Evolutionary conservation across 2,329 filamentous ascomycete genomes (phyloP).

Genomic region (Fusarium pseudonygamai): DNA sequence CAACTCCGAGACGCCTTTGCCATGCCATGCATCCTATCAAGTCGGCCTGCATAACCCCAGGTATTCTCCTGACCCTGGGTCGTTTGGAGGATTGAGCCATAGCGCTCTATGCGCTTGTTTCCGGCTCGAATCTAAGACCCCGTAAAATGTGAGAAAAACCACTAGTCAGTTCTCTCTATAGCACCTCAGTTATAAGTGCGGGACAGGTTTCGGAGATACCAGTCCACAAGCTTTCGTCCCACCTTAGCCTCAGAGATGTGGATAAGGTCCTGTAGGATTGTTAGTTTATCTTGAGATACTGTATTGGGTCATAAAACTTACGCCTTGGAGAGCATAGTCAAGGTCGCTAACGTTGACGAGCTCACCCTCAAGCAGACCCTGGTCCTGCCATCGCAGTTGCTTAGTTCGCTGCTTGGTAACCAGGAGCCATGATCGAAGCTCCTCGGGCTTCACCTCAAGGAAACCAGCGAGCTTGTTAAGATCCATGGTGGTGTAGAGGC

Average conservation of each 20-base stretch:
- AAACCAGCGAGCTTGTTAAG: slow-evolving; percentile 97
- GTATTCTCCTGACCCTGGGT: slow-evolving; percentile 35
- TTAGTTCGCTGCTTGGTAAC: slow-evolving; percentile 99
- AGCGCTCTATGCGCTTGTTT: slow-evolving; percentile 5
- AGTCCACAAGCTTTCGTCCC: slow-evolving; percentile 95
- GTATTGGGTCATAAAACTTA: slow-evolving; percentile 59
- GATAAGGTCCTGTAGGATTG: slow-evolving; percentile 78
- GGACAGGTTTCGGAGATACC: slow-evolving; percentile 97
- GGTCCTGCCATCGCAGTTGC: slow-evolving; percentile 91
- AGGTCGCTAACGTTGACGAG: slow-evolving; percentile 93
- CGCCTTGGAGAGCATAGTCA: slow-evolving; percentile 95
- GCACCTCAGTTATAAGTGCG: slow-evolving; percentile 78
- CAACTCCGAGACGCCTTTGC: slow-evolving; percentile 56
- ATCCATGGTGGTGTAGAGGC: slow-evolving; percentile 99
- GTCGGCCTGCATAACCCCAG: slow-evolving; percentile 47
- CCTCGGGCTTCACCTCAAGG: slow-evolving; percentile 95
- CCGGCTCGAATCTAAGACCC: slow-evolving; percentile 25
- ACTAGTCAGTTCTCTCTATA: slow-evolving; percentile 38
- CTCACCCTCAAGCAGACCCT: slow-evolving; percentile 90
- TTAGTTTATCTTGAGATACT: not conserved
- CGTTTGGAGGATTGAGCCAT: slow-evolving; percentile 19
- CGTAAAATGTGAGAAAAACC: slow-evolving; percentile 35
- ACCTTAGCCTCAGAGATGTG: slow-evolving; percentile 99
- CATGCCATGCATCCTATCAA: slow-evolving; percentile 52
- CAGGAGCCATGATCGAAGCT: slow-evolving; percentile 90